Conservation (phyloP, 2,329 filamentous ascomycete species). For the Colletotrichum caudatum region DNA sequence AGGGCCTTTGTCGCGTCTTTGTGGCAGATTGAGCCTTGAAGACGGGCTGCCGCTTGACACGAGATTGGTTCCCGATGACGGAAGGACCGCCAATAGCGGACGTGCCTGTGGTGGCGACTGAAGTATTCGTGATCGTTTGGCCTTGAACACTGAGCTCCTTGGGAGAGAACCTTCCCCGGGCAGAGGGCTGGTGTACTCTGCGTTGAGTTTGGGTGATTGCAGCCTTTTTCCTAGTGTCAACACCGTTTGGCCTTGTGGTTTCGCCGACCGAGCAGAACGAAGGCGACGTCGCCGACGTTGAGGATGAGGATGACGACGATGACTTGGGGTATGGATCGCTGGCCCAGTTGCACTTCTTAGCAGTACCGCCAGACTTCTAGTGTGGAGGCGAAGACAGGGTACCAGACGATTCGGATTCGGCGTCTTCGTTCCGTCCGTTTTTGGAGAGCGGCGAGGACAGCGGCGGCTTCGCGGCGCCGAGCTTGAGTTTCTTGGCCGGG, state of each 20-base stretch:
- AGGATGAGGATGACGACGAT: background rate
- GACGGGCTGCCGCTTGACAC: background rate
- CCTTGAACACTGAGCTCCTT: background rate
- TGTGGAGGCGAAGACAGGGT: slow-evolving; percentile 66
- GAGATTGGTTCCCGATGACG: background rate
- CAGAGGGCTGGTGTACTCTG: slow-evolving; percentile 4
- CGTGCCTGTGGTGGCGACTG: background rate
- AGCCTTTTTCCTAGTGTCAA: background rate
- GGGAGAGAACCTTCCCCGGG: slow-evolving; percentile 4
- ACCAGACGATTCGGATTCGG: slow-evolving; percentile 68
- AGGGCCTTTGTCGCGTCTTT: slow-evolving; percentile 3
- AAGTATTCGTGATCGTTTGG: background rate
- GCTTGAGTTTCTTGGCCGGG: slow-evolving; percentile 58
- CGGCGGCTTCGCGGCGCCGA: slow-evolving; percentile 57
- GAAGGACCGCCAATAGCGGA: background rate
- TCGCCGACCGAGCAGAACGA: background rate
- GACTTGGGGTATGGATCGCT: background rate
- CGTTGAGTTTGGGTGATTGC: background rate
- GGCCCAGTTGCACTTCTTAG: background rate
- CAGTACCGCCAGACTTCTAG: slow-evolving; percentile 27
- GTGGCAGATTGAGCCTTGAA: background rate
- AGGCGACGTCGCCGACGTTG: background rate
- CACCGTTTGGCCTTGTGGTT: background rate
- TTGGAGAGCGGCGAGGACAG: slow-evolving; percentile 63
- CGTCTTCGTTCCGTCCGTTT: slow-evolving; percentile 60